Conservation (phyloP, 495 filamentous ascomycete species). For the Penicillium canariense region DNA sequence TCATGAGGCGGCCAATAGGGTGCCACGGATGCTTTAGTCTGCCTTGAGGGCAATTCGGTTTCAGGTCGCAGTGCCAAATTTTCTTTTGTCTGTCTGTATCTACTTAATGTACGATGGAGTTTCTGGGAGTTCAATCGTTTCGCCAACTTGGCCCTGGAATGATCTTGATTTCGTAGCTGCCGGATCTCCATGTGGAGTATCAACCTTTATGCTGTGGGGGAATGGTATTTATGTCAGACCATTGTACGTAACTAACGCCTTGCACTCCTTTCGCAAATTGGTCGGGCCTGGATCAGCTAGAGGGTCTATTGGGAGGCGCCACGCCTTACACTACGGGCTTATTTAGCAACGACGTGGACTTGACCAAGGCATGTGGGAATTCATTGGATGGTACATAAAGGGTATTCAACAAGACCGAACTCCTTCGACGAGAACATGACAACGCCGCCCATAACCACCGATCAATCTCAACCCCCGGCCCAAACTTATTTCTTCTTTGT, state of each 20-base stretch:
- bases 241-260: neutral
- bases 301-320: too few relatives aligned
- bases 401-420: too few relatives aligned
- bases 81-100: slow-evolving; percentile 20
- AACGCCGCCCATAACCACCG: neutral
- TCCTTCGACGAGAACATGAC: neutral
- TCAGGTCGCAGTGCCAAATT: neutral
- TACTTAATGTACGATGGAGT: slow-evolving; percentile 17
- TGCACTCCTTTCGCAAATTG: too few relatives aligned
- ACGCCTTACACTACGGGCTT: too few relatives aligned
- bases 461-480: neutral
- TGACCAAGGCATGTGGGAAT: too few relatives aligned
- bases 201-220: too few relatives aligned
- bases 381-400: too few relatives aligned
- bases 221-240: too few relatives aligned
- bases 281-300: too few relatives aligned
- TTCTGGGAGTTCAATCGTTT: neutral
- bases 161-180: neutral
- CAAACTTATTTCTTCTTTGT: slow-evolving; percentile 30
- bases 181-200: too few relatives aligned
- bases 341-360: too few relatives aligned
- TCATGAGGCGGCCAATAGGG: neutral
- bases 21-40: neutral
- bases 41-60: neutral
- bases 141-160: neutral